Percentiles rank a stretch among this genome's conserved stretches.
Conservation (phyloP, 2,329 filamentous ascomycete genomes). For the Beauveria sp. region DNA sequence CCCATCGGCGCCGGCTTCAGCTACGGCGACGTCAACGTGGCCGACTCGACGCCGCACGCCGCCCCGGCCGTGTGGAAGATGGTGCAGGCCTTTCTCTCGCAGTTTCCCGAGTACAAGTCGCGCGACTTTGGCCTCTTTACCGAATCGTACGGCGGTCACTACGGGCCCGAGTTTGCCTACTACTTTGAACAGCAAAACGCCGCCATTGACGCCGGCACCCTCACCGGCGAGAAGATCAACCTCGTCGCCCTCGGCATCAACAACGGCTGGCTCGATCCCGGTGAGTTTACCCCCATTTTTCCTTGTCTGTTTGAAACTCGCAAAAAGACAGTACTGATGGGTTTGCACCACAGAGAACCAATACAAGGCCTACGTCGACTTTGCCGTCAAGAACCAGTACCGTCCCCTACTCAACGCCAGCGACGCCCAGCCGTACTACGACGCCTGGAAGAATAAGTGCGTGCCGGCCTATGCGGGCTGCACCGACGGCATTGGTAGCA, state of each 20-base stretch:
- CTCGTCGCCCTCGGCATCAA: slow-evolving; percentile 49
- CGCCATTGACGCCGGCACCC: slow-evolving; percentile 34
- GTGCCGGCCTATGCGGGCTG: slow-evolving; percentile 16
- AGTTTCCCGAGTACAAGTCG: slow-evolving; percentile 55
- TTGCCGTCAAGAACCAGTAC: slow-evolving; percentile 37
- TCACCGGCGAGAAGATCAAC: slow-evolving; percentile 36
- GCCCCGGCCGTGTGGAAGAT: slow-evolving; percentile 41
- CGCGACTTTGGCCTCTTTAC: slow-evolving; percentile 49
- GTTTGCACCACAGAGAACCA: slow-evolving; percentile 12
- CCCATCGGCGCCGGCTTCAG: slow-evolving; percentile 25
- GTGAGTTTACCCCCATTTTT: not conserved
- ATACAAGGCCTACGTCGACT: slow-evolving; percentile 35
- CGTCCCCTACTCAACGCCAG: slow-evolving; percentile 18
- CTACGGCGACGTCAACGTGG: slow-evolving; percentile 10
- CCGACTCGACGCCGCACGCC: slow-evolving; percentile 24
- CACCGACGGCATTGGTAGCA: slow-evolving; percentile 18
- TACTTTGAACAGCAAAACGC: slow-evolving; percentile 52
- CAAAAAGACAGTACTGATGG: not conserved
- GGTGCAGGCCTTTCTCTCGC: slow-evolving; percentile 53
- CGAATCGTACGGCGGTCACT: slow-evolving; percentile 51
- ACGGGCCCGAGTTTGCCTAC: slow-evolving; percentile 47
- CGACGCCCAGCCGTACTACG: slow-evolving; percentile 9
- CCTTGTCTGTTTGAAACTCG: not conserved
- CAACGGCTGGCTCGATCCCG: slow-evolving; percentile 47
- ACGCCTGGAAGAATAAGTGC: slow-evolving; percentile 18